These are phyloP conservation scores for Xerocomus amazonicus DNA, from an alignment of 1,284 basidiomycete genomes.

Conservation along the genomic window DNA sequence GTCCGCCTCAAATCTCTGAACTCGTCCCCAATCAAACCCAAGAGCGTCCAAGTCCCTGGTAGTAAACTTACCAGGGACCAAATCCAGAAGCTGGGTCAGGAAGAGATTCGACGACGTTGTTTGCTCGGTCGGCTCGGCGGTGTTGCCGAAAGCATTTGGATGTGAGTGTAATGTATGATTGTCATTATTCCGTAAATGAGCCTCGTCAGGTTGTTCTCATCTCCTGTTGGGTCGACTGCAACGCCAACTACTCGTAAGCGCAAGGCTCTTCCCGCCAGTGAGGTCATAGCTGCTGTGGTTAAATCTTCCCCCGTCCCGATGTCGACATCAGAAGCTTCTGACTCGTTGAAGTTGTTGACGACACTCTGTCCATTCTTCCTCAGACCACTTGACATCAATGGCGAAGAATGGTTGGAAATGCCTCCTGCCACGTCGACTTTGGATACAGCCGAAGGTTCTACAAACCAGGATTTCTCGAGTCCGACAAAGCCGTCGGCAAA, in stretches of 20 bases:
- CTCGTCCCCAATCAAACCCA: conserved; percentile 59
- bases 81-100: conserved; percentile 66
- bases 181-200: not conserved
- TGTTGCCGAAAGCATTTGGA: conserved; percentile 83
- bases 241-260: conserved; percentile 61
- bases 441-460: conserved; percentile 15
- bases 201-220: conserved; percentile 58
- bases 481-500: conserved; percentile 36
- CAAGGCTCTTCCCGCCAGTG: conserved; percentile 57
- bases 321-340: conserved; percentile 68
- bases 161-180: conserved; percentile 44
- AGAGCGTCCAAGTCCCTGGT: conserved; percentile 38
- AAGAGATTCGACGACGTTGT: conserved; percentile 69
- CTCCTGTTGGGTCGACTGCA: conserved; percentile 45
- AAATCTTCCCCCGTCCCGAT: conserved; percentile 78
- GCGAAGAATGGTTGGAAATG: conserved; percentile 82
- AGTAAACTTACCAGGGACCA: conserved; percentile 58
- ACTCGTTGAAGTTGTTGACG: conserved; percentile 62
- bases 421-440: conserved; percentile 43
- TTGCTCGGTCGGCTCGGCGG: conserved; percentile 71
- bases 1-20: conserved; percentile 67
- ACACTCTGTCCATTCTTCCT: conserved; percentile 77
- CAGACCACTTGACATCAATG: conserved; percentile 53
- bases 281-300: conserved; percentile 62
- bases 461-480: conserved; percentile 24